A percentile compares a stretch with the other conserved stretches of the same genome.
phyloP scores from a whole-genome alignment of 106 monocot genomes.

The Acanthochlamys bracteata region DNA sequence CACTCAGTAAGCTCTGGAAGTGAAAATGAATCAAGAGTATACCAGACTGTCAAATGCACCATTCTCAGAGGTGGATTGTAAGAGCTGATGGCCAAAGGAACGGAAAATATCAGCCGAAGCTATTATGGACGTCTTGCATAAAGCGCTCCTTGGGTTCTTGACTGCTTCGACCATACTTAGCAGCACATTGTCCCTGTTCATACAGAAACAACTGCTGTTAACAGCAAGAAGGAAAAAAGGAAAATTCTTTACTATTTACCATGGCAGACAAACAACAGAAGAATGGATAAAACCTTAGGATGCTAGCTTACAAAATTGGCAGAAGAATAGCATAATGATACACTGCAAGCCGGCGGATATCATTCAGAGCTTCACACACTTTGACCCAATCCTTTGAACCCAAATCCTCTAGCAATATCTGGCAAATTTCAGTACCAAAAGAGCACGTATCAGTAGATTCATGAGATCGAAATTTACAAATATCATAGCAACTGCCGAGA shows the following conservation, averaged over 20 bases:
- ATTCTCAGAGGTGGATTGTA: slow-evolving; percentile 20
- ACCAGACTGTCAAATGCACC: slow-evolving; percentile 63
- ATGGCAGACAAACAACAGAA: too few relatives aligned
- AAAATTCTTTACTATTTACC: too few relatives aligned
- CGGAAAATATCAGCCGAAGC: slow-evolving; percentile 63
- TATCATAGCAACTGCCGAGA: too few relatives aligned
- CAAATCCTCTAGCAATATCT: slow-evolving; percentile 56
- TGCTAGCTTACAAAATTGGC: slow-evolving; percentile 56
- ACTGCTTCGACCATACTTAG: slow-evolving; percentile 49
- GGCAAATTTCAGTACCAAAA: neutral
- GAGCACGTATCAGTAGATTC: too few relatives aligned
- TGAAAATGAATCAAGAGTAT: too few relatives aligned
- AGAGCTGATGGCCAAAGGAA: slow-evolving; percentile 26
- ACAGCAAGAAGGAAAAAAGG: too few relatives aligned
- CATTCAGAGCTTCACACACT: slow-evolving; percentile 63
- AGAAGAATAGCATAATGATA: slow-evolving; percentile 44
- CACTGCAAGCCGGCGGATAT: slow-evolving; percentile 52
- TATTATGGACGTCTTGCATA: slow-evolving; percentile 83
- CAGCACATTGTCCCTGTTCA: slow-evolving; percentile 55
- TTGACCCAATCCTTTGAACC: slow-evolving; percentile 62
- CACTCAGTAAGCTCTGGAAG: too few relatives aligned
- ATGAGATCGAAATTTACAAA: too few relatives aligned
- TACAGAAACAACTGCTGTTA: neutral
- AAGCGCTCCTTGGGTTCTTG: slow-evolving; percentile 82
- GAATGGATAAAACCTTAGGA: neutral